These are phyloP conservation scores for Byssothecium circinans DNA, from an alignment of 2,329 filamentous ascomycete genomes.

Conservation along the genomic window DNA sequence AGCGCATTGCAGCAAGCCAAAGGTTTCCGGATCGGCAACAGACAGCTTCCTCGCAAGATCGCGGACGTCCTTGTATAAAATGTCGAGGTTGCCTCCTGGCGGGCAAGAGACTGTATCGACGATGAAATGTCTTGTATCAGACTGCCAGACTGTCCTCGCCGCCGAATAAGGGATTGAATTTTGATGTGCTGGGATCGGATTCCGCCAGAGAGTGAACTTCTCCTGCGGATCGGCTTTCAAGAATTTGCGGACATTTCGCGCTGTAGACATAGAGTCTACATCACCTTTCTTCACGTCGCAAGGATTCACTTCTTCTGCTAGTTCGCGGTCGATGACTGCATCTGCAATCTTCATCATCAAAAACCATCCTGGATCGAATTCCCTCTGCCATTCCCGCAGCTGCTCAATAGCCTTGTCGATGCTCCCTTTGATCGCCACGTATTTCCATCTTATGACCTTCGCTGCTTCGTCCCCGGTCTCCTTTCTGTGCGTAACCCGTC, in stretches of 20 bases:
- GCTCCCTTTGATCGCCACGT: slow-evolving; percentile 6
- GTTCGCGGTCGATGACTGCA: slow-evolving; percentile 8
- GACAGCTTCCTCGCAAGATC: slow-evolving; percentile 26
- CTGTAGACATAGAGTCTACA: not conserved
- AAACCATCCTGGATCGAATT: slow-evolving; percentile 19
- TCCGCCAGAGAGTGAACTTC: slow-evolving; percentile 5
- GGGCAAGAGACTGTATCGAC: slow-evolving; percentile 10
- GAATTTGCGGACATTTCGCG: slow-evolving; percentile 1
- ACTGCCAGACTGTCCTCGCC: slow-evolving; percentile 1
- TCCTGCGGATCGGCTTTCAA: not conserved
- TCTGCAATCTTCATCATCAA: slow-evolving; percentile 13
- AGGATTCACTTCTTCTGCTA: not conserved
- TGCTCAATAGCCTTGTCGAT: slow-evolving; percentile 13
- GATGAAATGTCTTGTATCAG: slow-evolving; percentile 1
- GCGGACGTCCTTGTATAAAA: slow-evolving; percentile 24
- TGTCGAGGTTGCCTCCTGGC: slow-evolving; percentile 3
- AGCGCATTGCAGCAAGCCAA: slow-evolving; percentile 34
- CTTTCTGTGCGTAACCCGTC: slow-evolving; percentile 3
- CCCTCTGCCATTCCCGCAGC: slow-evolving; percentile 13
- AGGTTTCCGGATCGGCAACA: slow-evolving; percentile 27
- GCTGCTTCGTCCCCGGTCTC: not conserved
- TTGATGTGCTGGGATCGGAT: not conserved
- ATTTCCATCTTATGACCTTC: slow-evolving; percentile 9
- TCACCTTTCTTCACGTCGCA: too few relatives aligned
- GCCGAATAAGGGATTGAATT: slow-evolving; percentile 7